These are phyloP conservation scores for Phaeophleospora eucalypticola DNA, from an alignment of 2,329 filamentous ascomycete genomes.

Conservation along the genomic window DNA sequence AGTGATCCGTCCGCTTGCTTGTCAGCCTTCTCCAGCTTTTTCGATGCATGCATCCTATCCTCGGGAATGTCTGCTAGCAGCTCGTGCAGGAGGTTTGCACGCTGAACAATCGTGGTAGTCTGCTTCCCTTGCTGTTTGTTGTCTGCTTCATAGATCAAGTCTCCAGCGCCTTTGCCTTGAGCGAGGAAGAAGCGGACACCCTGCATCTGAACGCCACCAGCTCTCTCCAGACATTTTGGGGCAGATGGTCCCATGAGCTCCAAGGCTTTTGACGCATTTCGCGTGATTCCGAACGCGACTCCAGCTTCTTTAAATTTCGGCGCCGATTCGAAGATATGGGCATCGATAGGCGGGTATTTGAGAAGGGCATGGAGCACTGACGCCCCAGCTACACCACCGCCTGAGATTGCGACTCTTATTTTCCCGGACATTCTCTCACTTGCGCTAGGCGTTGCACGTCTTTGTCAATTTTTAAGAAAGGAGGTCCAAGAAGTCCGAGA, in stretches of 20 bases:
- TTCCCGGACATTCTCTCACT: constrained; percentile 1
- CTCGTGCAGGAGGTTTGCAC: constrained; percentile 13
- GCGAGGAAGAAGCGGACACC: not conserved
- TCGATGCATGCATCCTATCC: constrained; percentile 14
- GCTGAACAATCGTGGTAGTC: constrained; percentile 15
- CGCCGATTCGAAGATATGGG: constrained; percentile 17
- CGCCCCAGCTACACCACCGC: constrained; percentile 15
- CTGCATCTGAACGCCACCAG: constrained; percentile 4
- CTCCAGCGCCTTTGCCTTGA: constrained; percentile 9
- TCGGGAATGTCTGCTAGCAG: constrained; percentile 7
- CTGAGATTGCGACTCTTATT: constrained; percentile 14
- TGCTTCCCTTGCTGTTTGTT: constrained; percentile 7
- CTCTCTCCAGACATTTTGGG: constrained; percentile 8
- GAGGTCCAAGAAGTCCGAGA: no score
- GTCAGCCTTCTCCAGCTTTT: constrained; percentile 10
- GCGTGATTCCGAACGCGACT: constrained; percentile 14
- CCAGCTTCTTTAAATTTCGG: constrained; percentile 13
- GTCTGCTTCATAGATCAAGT: constrained; percentile 11
- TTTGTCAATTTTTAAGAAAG: no score
- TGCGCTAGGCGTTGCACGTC: not conserved
- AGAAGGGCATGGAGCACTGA: constrained; percentile 12
- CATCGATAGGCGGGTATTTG: constrained; percentile 10
- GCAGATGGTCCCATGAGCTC: constrained; percentile 11
- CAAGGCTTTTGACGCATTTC: constrained; percentile 12
- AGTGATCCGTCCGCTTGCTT: constrained; percentile 5